Evolutionary conservation across 441 rosid genomes (phyloP).

Genomic region (Erodium chrysanthum): DNA sequence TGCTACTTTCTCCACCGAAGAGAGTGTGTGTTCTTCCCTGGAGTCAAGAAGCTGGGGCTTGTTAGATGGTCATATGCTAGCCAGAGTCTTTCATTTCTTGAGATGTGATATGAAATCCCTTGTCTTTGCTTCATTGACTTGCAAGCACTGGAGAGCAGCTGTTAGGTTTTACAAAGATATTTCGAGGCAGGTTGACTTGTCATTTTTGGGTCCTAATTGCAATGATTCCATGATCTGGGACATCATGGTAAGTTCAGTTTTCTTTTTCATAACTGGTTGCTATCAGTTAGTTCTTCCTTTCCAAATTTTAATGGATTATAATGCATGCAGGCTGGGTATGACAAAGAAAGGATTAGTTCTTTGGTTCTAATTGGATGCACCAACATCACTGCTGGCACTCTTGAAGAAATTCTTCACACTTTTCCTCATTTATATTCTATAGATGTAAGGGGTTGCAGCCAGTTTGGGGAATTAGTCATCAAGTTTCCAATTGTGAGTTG

Average conservation of each 20-base stretch:
- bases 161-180: conserved; percentile 64
- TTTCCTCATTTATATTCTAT: conserved; percentile 59
- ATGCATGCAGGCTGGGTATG: conserved; percentile 71
- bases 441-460: conserved; percentile 86
- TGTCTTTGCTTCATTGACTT: conserved; percentile 70
- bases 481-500: conserved; percentile 54
- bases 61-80: conserved; percentile 65
- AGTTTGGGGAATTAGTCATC: conserved; percentile 51
- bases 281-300: conserved; percentile 1
- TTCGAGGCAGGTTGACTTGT: conserved; percentile 67
- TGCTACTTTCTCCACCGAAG: conserved; percentile 42
- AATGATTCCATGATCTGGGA: conserved; percentile 51
- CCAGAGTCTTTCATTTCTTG: conserved; percentile 80
- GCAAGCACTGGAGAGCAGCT: conserved; percentile 90
- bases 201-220: conserved; percentile 67
- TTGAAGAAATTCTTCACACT: conserved; percentile 56
- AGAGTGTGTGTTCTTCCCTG: conserved; percentile 30
- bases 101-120: conserved; percentile 73
- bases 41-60: conserved; percentile 64
- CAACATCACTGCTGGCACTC: conserved; percentile 47
- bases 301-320: conserved; percentile 22
- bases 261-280: neutral
- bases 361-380: conserved; percentile 75
- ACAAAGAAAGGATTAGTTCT: conserved; percentile 60
- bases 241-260: conserved; percentile 48